phyloP scores from a whole-genome alignment of 495 filamentous ascomycete genomes.

The Tuber microsphaerosporum region DNA sequence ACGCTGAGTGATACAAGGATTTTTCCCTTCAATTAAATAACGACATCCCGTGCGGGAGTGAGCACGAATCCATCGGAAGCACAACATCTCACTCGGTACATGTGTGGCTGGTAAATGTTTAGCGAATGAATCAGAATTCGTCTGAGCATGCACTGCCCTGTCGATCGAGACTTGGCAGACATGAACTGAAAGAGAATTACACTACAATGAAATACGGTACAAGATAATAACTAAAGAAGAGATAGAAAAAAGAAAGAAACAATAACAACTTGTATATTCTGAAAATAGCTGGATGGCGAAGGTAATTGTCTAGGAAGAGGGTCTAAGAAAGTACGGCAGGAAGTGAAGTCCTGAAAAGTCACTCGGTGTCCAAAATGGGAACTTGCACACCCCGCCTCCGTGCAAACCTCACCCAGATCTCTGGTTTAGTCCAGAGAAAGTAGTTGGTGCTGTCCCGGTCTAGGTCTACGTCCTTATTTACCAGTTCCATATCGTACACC shows the following conservation, averaged over 20 bases:
- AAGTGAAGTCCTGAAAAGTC: neutral
- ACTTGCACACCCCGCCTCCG: conserved; percentile 22
- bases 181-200: neutral
- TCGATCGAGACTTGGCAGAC: too few relatives aligned
- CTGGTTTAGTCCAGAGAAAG: conserved; percentile 47
- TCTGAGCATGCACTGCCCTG: too few relatives aligned
- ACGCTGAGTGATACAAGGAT: too few relatives aligned
- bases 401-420: conserved; percentile 38
- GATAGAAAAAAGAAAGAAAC: neutral
- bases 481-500: conserved; percentile 51
- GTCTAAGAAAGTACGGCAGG: too few relatives aligned
- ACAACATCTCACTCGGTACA: too few relatives aligned
- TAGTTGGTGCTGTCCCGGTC: conserved; percentile 42
- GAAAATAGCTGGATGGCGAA: neutral
- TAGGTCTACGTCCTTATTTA: conserved; percentile 45
- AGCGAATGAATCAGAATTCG: too few relatives aligned
- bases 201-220: neutral
- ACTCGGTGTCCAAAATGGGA: conserved; percentile 13
- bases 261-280: neutral
- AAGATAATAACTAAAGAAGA: neutral
- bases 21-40: too few relatives aligned
- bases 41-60: too few relatives aligned
- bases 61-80: too few relatives aligned
- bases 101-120: too few relatives aligned
- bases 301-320: too few relatives aligned